A percentile compares a stretch with the other conserved stretches of the same genome.
Evolutionary conservation across 352 stramenopile species (phyloP).

Genomic region (Blastocystis sp.): DNA sequence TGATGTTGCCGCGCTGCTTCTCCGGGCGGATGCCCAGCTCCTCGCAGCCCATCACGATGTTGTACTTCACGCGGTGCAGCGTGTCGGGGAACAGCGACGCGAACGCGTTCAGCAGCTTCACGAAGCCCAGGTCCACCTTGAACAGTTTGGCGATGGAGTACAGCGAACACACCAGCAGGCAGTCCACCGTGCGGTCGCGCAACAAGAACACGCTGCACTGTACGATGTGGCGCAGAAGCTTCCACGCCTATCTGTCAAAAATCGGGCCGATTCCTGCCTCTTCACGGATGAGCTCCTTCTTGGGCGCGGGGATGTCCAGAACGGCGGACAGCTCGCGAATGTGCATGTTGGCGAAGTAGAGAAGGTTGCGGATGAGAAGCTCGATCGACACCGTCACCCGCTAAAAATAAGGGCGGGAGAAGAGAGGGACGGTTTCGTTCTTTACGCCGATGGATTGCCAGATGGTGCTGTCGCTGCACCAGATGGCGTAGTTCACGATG

Average conservation of each 20-base stretch:
- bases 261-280: background rate
- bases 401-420: background rate
- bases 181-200: slow-evolving; percentile 9
- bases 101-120: slow-evolving; percentile 30
- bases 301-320: background rate
- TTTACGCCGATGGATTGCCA: slow-evolving; percentile 25
- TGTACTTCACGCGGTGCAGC: slow-evolving; percentile 1
- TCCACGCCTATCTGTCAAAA: slow-evolving; percentile 5
- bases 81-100: slow-evolving; percentile 6
- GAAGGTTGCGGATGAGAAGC: slow-evolving; percentile 25
- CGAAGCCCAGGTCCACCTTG: slow-evolving; percentile 29
- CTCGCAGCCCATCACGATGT: background rate
- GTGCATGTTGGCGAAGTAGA: slow-evolving; percentile 14
- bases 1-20: slow-evolving; percentile 27
- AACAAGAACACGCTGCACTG: background rate
- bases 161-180: slow-evolving; percentile 24
- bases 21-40: background rate
- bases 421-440: background rate
- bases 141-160: slow-evolving; percentile 41
- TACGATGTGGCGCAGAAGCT: slow-evolving; percentile 35
- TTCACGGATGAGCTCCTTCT: background rate
- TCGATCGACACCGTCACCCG: slow-evolving; percentile 2
- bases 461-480: slow-evolving; percentile 13
- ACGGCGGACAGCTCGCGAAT: background rate
- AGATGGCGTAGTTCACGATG: slow-evolving; percentile 43